phyloP scores from a whole-genome alignment of 75 land plant genomes.

The Isoetes taiwanensis region DNA sequence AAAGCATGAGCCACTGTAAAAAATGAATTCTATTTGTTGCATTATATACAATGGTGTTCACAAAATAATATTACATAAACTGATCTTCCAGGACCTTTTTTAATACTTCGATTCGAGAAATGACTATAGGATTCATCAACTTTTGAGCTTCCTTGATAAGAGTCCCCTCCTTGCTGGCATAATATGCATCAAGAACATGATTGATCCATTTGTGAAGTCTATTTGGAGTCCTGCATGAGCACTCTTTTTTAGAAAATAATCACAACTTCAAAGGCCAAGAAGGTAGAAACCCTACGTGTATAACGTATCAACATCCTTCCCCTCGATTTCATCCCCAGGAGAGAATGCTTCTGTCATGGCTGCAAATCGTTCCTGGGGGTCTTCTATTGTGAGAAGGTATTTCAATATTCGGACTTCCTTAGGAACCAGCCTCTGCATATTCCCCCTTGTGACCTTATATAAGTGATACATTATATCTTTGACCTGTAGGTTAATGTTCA shows the following conservation, averaged over 20 bases:
- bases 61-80: conserved; percentile 34
- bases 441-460: conserved; percentile 53
- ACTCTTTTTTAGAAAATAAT: neutral
- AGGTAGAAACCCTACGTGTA: conserved; percentile 54
- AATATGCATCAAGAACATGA: conserved; percentile 60
- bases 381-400: conserved; percentile 61
- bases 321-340: conserved; percentile 76
- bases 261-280: neutral
- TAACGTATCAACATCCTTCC: conserved; percentile 46
- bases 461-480: conserved; percentile 79
- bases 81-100: conserved; percentile 41
- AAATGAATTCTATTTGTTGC: no score
- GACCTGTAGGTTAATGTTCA: no score
- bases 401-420: conserved; percentile 78
- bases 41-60: no score
- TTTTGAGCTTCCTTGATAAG: conserved; percentile 61
- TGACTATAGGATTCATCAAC: conserved; percentile 58
- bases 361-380: conserved; percentile 45
- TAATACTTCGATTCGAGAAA: conserved; percentile 46
- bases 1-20: no score
- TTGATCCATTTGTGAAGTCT: conserved; percentile 44
- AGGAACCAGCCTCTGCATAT: conserved; percentile 69
- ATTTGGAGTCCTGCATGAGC: conserved; percentile 52
- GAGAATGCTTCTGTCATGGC: conserved; percentile 76
- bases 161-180: conserved; percentile 50